Evolutionary conservation across 2,329 filamentous ascomycete genomes (phyloP), one percentile per base, ranked within the genome.

Genomic region (Aspergillus glaucus): DNA sequence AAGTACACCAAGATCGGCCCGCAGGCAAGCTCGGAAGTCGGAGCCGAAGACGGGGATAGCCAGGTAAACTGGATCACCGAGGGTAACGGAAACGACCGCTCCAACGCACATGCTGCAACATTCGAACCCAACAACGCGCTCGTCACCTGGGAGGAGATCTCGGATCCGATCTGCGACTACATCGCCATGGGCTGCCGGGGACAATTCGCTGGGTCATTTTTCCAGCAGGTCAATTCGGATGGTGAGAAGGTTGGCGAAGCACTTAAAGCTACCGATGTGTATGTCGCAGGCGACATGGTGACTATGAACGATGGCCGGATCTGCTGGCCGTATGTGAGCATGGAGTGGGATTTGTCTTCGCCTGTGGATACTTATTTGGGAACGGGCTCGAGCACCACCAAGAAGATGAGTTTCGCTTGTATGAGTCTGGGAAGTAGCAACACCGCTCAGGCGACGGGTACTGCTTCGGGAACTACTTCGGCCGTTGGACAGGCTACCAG

Each of bases 251-350:
- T 81, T 32, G 80, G 79, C 17, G 65, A 71, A 14, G 64, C 77
- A 1, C 57, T 82, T 50, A 71, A 69, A 47, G 74, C 72, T n/a
- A 72, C 62, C 10, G 72, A 81, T 59, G 75, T 76, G n/a, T 80
- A 73, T 56, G 78, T 84, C 42, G 77, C 80, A 6, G 81, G 81
- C 36, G 81, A 84, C 57, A 81, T 84, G 73, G 79, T 80, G 9
- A 81, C 77, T 28, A 76, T 81, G 70, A 56, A 66, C n/a, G 77
- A 81, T 51, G 55, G 53, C n/a, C 77, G 77, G 43, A 72, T 84
- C 56, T 84, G 81, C 72, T 84, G 70, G 46, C 63, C 69, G 21
- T 72, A 73, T 53, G 57, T 72, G 22, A 68, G 65, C 45, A 63
- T 68, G 47, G 63, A 62, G 3, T 73, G 70, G 70, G 67, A 71